Conservation (phyloP, 805 yeast species). For the Grigorovia jiainica region DNA sequence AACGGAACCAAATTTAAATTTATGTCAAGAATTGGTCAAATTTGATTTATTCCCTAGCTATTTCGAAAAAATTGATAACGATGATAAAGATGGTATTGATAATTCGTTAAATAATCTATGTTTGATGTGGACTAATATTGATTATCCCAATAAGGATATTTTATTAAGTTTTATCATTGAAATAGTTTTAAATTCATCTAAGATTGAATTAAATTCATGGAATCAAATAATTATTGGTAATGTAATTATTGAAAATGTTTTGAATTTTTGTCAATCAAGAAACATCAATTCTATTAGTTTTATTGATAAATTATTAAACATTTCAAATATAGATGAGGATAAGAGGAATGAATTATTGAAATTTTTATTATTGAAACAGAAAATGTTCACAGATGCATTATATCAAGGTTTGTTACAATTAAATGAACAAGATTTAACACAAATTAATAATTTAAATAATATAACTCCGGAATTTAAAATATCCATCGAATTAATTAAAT, state of each 20-base stretch:
- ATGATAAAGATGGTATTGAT: not conserved
- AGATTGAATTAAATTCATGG: not conserved
- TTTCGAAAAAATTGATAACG: not conserved
- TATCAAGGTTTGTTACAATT: slow-evolving; percentile 1
- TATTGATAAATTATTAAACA: not conserved
- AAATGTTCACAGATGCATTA: not conserved
- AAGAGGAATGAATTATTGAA: slow-evolving; percentile 4
- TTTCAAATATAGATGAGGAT: not conserved
- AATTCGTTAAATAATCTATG: slow-evolving; percentile 1
- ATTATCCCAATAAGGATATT: not conserved
- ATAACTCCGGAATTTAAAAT: slow-evolving; percentile 5
- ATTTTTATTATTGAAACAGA: not conserved
- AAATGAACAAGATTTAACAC: not conserved
- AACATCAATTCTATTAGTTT: not conserved
- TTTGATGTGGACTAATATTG: slow-evolving; percentile 1
- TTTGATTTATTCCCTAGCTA: slow-evolving; percentile 1
- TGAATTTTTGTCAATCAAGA: not conserved
- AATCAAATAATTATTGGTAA: not conserved
- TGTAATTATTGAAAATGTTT: slow-evolving; percentile 1
- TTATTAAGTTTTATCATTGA: not conserved
- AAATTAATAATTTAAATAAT: not conserved
- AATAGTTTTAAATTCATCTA: not conserved
- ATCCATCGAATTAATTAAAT: slow-evolving; percentile 14
- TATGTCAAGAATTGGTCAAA: not conserved
- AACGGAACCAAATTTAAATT: not conserved